These are phyloP conservation scores for Penicillium thymicola DNA, from an alignment of 2,329 filamentous ascomycete genomes.

Conservation along the genomic window DNA sequence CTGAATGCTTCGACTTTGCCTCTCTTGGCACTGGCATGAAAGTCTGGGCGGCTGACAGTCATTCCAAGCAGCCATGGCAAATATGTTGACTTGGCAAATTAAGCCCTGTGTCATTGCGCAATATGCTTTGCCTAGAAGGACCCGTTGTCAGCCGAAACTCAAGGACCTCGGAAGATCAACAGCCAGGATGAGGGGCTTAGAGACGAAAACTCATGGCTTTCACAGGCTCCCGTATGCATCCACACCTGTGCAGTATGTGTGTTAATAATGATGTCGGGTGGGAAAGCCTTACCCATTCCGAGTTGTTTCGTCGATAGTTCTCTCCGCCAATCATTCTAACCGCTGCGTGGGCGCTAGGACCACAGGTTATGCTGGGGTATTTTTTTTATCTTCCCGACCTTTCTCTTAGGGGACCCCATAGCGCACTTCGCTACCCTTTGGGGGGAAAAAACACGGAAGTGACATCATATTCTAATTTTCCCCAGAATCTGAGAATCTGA, in stretches of 20 bases:
- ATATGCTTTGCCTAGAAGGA: slow-evolving; percentile 15
- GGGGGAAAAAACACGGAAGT: slow-evolving; percentile 5
- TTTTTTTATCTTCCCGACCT: slow-evolving; percentile 9
- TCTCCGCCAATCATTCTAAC: slow-evolving; percentile 15
- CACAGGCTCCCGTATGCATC: slow-evolving; percentile 13
- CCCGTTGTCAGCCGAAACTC: slow-evolving; percentile 27
- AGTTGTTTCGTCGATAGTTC: slow-evolving; percentile 5
- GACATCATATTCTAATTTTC: slow-evolving; percentile 19
- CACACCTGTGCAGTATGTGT: slow-evolving; percentile 2
- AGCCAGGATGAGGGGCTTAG: slow-evolving; percentile 27
- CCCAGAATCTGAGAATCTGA: neutral
- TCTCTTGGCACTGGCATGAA: slow-evolving; percentile 25
- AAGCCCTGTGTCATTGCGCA: slow-evolving; percentile 13
- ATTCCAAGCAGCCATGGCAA: slow-evolving; percentile 17
- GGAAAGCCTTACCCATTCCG: neutral
- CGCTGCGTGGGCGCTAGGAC: slow-evolving; percentile 10
- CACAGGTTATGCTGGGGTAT: slow-evolving; percentile 5
- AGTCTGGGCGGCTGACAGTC: slow-evolving; percentile 7
- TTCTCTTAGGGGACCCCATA: slow-evolving; percentile 9
- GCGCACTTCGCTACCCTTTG: slow-evolving; percentile 8
- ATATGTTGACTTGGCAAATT: slow-evolving; percentile 14
- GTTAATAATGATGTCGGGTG: slow-evolving; percentile 10
- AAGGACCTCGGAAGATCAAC: slow-evolving; percentile 34
- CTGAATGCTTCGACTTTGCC: slow-evolving; percentile 24
- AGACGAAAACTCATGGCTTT: slow-evolving; percentile 12